Base-by-base conservation (phyloP, 352 stramenopile genomes). In the Globisporangium heterothallicum region DNA sequence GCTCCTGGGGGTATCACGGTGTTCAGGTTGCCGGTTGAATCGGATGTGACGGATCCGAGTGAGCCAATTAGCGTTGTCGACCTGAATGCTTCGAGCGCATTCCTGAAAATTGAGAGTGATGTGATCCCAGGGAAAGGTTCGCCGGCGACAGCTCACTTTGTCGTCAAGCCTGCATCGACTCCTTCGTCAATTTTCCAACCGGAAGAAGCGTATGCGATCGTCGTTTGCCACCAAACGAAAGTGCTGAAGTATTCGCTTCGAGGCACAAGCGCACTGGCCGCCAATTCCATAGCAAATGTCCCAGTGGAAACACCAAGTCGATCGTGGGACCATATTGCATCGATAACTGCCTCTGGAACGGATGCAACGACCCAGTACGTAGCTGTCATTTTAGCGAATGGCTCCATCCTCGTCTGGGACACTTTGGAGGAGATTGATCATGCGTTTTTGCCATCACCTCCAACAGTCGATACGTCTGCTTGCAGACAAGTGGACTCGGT, bases 311-410 rank as follows among this genome's bases (percentile, higher is more conserved):
- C 48, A 40, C 21, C 16, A 16, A 7, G 63, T 67, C 24, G 43
- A 30, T n/a, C 40, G 6, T 76, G 75, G 70, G 42, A 56, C 7
- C 67, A 86, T 34, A 53, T 87, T 16, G 56, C 53, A 8, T 40
- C 22, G 4, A 77, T 88, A 30, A 70, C 64, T 8, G 40, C 59
- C 5, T 76, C 70, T 6, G 38, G 41, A 2, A 45, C 74, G 21
- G 72, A 85, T 40, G 30, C 63, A 3, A 78, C 72, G 27, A 78
- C 74, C 10, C 66, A 82, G 38, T 82, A 74, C 29, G 24, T 88
- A 8, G 61, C 52, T 1, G 49, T 84, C 0, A 71, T 71, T 0
- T 69, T 83, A n/a, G 58, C 58, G 3, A 64, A 83, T 35, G 76
- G 79, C 19, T 56, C 68, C 3, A 16, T 78, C 1, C 54, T 72